Base-by-base conservation (phyloP, 805 yeast genomes). In the Saccharomycopsis amapae region DNA sequence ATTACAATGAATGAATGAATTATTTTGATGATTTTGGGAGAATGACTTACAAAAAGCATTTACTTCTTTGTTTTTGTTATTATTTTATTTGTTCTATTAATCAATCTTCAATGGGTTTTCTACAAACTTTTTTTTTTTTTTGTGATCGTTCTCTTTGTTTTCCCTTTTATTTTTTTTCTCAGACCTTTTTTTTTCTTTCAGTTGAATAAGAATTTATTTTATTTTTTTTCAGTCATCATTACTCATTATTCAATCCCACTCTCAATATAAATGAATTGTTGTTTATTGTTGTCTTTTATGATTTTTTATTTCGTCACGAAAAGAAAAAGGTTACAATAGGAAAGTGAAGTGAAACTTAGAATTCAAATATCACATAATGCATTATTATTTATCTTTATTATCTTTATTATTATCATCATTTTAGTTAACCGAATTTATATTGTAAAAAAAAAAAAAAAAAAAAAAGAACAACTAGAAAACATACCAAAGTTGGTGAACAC, bases 1-100 rank as follows among this genome's bases (percentile, higher is more conserved):
- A 90, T 58, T 82, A 76, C 66, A 86, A 90, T 60, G 97, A 90
- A 61, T 79, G 15, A 31, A 37, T 23, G 12, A 26, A n/a, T 10
- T 13, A 24, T n/a, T 23, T 2, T 28, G 9, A 40, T 20, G 19
- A 38, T 22, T 15, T 22, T 6, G 18, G 24, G 24, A 24, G 18
- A 38, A 18, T 9, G 13, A 22, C 15, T 6, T 17, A 20, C 7
- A 35, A 35, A n/a, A 17, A 35, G 19, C 13, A 17, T 35, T 13
- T n/a, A 5, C 22, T 35, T 18, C 38, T 7, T n/a, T 6, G 23
- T 17, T 35, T n/a, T 26, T 12, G 12, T 26, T 26, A 36, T 36
- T 15, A 5, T 15, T 19, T 17, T 36, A 6, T 36, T 36, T 19
- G 17, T 33, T 15, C 17, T n/a, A 33, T 15, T 33, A 15, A 33